These are phyloP conservation scores for Aspergillus viridinutans DNA, from an alignment of 2,329 filamentous ascomycete genomes.

Conservation along the genomic window DNA sequence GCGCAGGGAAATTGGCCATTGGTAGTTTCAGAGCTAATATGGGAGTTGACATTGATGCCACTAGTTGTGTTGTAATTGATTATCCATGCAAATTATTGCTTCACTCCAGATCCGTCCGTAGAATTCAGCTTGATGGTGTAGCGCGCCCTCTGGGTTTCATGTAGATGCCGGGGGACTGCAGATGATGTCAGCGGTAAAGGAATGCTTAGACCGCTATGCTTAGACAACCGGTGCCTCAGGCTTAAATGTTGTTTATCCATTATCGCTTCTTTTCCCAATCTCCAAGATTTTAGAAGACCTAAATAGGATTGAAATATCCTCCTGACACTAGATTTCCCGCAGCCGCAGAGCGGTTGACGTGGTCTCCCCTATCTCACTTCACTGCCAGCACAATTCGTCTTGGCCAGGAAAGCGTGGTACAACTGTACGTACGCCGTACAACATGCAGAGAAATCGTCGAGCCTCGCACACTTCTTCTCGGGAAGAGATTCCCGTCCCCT, in stretches of 20 bases:
- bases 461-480: constrained; percentile 7
- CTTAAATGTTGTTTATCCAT: background rate
- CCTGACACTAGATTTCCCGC: background rate
- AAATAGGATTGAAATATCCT: background rate
- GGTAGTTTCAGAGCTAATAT: background rate
- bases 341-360: background rate
- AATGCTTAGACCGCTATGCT: background rate
- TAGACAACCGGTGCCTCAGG: background rate
- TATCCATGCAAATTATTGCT: background rate
- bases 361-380: background rate
- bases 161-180: background rate
- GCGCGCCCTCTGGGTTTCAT: no score
- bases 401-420: background rate
- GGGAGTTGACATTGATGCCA: background rate
- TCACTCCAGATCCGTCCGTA: background rate
- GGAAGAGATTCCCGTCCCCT: constrained; percentile 21
- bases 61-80: background rate
- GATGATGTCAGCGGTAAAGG: background rate
- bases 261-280: background rate
- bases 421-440: background rate
- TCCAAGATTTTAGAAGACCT: background rate
- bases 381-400: no score
- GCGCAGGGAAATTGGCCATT: background rate
- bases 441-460: constrained; percentile 5
- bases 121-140: no score